Base-by-base conservation (phyloP, 2,329 filamentous ascomycete species). In the Tetracladium maxilliforme region DNA sequence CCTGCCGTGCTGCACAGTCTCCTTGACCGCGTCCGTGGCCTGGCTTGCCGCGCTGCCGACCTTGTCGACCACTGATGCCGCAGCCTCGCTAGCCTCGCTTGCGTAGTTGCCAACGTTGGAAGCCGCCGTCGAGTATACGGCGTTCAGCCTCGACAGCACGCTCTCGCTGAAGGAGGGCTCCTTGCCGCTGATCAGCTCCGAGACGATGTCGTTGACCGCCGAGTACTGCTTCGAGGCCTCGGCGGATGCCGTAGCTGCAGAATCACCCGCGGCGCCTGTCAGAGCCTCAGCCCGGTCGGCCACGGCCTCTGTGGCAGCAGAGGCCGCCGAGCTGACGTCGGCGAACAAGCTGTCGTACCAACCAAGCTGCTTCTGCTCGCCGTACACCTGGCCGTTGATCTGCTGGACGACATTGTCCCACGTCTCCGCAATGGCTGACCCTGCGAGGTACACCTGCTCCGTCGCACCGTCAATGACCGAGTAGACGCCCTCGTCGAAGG, bases 161-260 rank as follows among this genome's bases (percentile, higher is more conserved):
- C 78, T 84, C 41, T 92, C 79, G 0, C 76, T 84, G 40, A 83
- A 92, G 10, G 73, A 70, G 1, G 80, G 74, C 43, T 92, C 82
- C 45, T 76, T 82, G 26, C 79, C 83, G 20, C 64, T 52, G 10
- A 92, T 58, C 2, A 92, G 57, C 47, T 92, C 82, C 2, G 76
- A 78, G 10, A 92, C 63, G 3, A 90, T 62, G 9, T 65, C 68
- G 43, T 74, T 71, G 5, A 92, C 64, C 14, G 70, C 70, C 5
- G 66, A 64, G 36, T 81, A 86, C 38, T 82, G 75, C 23, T 64
- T 59, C 6, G 58, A 56, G 1, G 68, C 68, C 20, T 61, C 61
- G 12, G 63, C 63, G 2, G 71, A 72, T 5, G 69, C 75, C 21
- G 73, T 69, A 8, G 66, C 63, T 12, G 66, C 66, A 40, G 72